Evolutionary conservation across 345 rosid species (phyloP).

Genomic region (Crucihimalaya himalaica): DNA sequence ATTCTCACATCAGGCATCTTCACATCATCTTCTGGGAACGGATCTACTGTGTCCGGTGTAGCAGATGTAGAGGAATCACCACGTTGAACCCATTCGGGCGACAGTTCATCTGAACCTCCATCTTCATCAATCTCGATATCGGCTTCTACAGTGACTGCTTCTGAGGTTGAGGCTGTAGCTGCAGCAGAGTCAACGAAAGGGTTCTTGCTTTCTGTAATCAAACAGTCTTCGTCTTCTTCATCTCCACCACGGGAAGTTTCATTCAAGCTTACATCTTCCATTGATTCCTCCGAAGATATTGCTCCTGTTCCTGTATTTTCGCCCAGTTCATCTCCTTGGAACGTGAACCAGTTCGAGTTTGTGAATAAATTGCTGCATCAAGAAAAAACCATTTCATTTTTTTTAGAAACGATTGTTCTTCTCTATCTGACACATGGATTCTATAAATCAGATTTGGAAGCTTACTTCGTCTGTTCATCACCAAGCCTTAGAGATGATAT

Average conservation of each 20-base stretch:
- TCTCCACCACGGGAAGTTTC: conserved; percentile 74
- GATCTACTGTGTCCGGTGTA: conserved; percentile 46
- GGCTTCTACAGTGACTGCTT: conserved; percentile 32
- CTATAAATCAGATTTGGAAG: not conserved
- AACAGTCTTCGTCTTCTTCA: conserved; percentile 55
- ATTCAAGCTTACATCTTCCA: conserved; percentile 85
- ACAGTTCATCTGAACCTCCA: conserved; percentile 54
- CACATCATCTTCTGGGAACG: conserved; percentile 38
- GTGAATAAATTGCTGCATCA: conserved; percentile 77
- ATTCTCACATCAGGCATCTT: conserved; percentile 47
- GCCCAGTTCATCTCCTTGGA: conserved; percentile 74
- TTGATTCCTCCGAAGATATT: conserved; percentile 58
- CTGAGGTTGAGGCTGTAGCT: conserved; percentile 40
- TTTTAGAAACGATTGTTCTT: conserved; percentile 6
- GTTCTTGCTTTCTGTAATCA: conserved; percentile 46
- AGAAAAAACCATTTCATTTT: not conserved
- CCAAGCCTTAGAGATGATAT: conserved; percentile 97
- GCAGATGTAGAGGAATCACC: conserved; percentile 49
- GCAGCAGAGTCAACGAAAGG: conserved; percentile 13
- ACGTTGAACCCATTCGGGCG: conserved; percentile 85
- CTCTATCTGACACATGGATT: not conserved
- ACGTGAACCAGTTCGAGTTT: conserved; percentile 96
- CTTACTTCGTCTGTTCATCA: conserved; percentile 92
- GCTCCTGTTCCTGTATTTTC: conserved; percentile 54
- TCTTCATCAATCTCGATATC: conserved; percentile 60